Evolutionary conservation across 208 protist genomes (phyloP).

Genomic region (Novymonas esmeraldas): DNA sequence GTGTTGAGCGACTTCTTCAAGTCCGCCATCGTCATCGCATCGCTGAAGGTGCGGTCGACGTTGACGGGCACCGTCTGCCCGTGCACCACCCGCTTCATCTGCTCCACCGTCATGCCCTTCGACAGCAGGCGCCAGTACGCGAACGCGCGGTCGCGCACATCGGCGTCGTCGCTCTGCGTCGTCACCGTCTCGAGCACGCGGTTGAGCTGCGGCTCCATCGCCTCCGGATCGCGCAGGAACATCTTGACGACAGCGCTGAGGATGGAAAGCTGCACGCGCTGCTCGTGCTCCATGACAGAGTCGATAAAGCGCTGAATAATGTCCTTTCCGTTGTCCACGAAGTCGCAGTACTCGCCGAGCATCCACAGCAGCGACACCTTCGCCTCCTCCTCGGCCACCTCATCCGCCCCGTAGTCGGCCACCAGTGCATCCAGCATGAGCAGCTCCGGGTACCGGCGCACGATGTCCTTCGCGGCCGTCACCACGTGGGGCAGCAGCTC

Average conservation of each 20-base stretch:
- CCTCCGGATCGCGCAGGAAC: constrained; percentile 94
- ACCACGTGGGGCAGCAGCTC: constrained; percentile 76
- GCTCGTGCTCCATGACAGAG: constrained; percentile 89
- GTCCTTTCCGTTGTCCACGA: constrained; percentile 95
- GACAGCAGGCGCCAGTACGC: constrained; percentile 99
- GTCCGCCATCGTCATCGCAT: constrained; percentile 92
- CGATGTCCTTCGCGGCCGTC: constrained; percentile 86
- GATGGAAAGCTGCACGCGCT: constrained; percentile 86
- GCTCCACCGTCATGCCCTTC: constrained; percentile 95
- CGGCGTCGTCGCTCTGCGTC: constrained; percentile 95
- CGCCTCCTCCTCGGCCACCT: constrained; percentile 97
- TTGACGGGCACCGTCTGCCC: constrained; percentile 83
- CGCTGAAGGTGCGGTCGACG: constrained; percentile 92
- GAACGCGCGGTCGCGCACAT: constrained; percentile 98
- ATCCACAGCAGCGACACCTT: constrained; percentile 99
- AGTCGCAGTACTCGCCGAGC: constrained; percentile 98
- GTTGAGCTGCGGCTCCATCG: constrained; percentile 77
- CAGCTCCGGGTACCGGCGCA: constrained; percentile 81
- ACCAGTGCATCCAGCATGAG: constrained; percentile 77
- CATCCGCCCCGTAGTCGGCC: constrained; percentile 68
- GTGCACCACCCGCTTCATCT: constrained; percentile 93
- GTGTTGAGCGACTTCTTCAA: constrained; percentile 91
- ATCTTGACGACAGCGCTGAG: constrained; percentile 98
- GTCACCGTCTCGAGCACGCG: constrained; percentile 69
- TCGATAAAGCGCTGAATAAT: constrained; percentile 97